phyloP scores from a whole-genome alignment of 2,329 filamentous ascomycete genomes.

The Sclerotinia trifoliorum region DNA sequence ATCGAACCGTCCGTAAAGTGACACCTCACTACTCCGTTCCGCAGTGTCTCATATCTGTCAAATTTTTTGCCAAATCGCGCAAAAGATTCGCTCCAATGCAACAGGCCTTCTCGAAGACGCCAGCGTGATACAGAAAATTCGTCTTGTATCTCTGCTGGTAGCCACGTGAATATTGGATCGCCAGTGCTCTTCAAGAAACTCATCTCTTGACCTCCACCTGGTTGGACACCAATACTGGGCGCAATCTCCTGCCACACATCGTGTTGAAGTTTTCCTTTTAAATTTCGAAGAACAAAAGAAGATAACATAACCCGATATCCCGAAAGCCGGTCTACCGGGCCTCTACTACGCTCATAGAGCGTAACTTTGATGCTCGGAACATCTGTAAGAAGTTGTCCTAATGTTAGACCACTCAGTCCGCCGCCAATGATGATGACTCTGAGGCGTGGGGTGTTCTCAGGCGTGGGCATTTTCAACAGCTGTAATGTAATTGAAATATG shows the following conservation, averaged over 20 bases:
- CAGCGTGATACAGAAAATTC: conserved; percentile 35
- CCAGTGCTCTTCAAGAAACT: conserved; percentile 33
- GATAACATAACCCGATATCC: conserved; percentile 37
- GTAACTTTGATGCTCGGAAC: conserved; percentile 31
- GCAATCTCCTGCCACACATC: conserved; percentile 31
- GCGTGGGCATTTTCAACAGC: not conserved
- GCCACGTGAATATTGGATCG: conserved; percentile 32
- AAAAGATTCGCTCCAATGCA: conserved; percentile 29
- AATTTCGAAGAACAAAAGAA: conserved; percentile 31
- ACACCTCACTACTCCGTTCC: conserved; percentile 40
- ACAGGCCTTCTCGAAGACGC: conserved; percentile 32
- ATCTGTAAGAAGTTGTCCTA: conserved; percentile 33
- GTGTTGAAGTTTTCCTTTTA: conserved; percentile 30
- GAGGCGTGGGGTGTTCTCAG: conserved; percentile 17
- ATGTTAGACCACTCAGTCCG: conserved; percentile 34
- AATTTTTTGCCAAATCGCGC: conserved; percentile 40
- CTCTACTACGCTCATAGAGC: conserved; percentile 31
- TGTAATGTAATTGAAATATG: not conserved
- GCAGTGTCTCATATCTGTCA: conserved; percentile 35
- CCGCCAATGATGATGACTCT: conserved; percentile 34
- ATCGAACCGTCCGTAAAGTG: conserved; percentile 46
- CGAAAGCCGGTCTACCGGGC: conserved; percentile 28
- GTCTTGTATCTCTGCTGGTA: conserved; percentile 32
- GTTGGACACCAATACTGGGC: conserved; percentile 31
- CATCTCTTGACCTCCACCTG: conserved; percentile 32